Evolutionary conservation across 2,329 filamentous ascomycete species (phyloP).

Genomic region (Stagonosporopsis chrysanthemi): DNA sequence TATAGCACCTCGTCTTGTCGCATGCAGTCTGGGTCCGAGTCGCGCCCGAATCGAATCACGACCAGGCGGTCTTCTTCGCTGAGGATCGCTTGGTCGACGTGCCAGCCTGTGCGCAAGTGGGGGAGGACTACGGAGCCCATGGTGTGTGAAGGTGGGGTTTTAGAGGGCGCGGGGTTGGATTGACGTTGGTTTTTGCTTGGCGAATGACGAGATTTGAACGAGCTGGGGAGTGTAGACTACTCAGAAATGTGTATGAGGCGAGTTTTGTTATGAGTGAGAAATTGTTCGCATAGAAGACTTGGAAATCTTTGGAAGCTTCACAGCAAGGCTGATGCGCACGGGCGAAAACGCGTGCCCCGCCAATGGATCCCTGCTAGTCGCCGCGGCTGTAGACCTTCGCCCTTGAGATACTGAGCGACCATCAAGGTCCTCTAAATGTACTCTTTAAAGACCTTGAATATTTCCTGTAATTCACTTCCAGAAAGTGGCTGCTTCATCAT

Average conservation of each 20-base stretch:
- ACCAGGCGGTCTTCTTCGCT: slow-evolving; percentile 85
- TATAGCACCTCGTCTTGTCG: slow-evolving; percentile 92
- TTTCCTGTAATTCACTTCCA: not conserved
- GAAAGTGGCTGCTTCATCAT: not conserved
- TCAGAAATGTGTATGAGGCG: not conserved
- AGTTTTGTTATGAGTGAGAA: not conserved
- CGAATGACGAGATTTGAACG: not conserved
- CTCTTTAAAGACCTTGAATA: not conserved
- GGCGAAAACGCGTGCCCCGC: slow-evolving; percentile 12
- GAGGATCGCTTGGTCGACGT: slow-evolving; percentile 92
- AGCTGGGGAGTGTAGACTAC: not conserved
- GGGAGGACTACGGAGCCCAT: slow-evolving; percentile 91
- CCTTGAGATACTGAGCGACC: not conserved
- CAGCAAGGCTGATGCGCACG: slow-evolving; percentile 18
- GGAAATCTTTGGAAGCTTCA: slow-evolving; percentile 18
- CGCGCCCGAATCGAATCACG: slow-evolving; percentile 90
- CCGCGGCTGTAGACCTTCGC: not conserved
- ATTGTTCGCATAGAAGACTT: not conserved
- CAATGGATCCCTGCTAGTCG: slow-evolving; percentile 7
- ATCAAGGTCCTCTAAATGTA: slow-evolving; percentile 6
- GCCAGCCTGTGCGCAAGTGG: slow-evolving; percentile 91
- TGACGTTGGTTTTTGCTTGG: not conserved
- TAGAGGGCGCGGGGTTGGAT: not conserved
- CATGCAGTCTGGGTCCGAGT: slow-evolving; percentile 82
- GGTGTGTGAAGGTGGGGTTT: slow-evolving; percentile 1